These are phyloP conservation scores for Endotrypanum monterogeii DNA, from an alignment of 208 protist species.

Conservation along the genomic window DNA sequence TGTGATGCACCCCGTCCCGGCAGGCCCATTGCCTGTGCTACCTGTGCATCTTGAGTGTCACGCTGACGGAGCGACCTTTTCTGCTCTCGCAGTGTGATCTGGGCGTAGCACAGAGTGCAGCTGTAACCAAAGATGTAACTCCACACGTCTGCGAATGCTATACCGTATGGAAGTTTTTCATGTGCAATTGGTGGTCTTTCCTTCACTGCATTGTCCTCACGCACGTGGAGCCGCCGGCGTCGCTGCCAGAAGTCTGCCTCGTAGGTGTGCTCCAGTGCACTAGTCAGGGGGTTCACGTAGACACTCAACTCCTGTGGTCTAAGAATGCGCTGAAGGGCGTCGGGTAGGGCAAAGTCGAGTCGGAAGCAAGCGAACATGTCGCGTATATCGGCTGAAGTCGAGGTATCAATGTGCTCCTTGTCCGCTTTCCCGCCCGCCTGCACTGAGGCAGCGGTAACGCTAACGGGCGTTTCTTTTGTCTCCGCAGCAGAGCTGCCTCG, in stretches of 20 bases:
- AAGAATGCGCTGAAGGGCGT: constrained; percentile 57
- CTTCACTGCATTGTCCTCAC: not conserved
- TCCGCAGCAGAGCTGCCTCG: not conserved
- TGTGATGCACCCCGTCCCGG: not conserved
- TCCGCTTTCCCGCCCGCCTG: not conserved
- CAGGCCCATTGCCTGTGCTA: constrained; percentile 42
- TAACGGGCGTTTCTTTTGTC: not conserved
- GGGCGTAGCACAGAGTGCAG: constrained; percentile 79
- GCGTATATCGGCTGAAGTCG: constrained; percentile 35
- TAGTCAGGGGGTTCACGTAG: constrained; percentile 29
- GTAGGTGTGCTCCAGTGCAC: constrained; percentile 42
- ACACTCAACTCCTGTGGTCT: constrained; percentile 58
- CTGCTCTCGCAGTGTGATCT: constrained; percentile 61
- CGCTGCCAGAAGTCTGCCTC: constrained; percentile 74
- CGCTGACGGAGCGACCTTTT: constrained; percentile 64
- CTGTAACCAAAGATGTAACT: constrained; percentile 83
- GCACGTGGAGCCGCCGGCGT: constrained; percentile 37
- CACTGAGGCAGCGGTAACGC: not conserved
- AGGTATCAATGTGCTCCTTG: not conserved
- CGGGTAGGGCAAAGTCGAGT: constrained; percentile 62
- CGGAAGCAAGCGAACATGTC: constrained; percentile 78
- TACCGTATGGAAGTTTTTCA: too few species aligned
- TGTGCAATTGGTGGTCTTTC: not conserved
- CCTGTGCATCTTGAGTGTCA: constrained; percentile 44
- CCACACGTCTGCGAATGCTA: constrained; percentile 58